Conservation (phyloP, 163 green algal species). For the Scenedesmus sp. region DNA sequence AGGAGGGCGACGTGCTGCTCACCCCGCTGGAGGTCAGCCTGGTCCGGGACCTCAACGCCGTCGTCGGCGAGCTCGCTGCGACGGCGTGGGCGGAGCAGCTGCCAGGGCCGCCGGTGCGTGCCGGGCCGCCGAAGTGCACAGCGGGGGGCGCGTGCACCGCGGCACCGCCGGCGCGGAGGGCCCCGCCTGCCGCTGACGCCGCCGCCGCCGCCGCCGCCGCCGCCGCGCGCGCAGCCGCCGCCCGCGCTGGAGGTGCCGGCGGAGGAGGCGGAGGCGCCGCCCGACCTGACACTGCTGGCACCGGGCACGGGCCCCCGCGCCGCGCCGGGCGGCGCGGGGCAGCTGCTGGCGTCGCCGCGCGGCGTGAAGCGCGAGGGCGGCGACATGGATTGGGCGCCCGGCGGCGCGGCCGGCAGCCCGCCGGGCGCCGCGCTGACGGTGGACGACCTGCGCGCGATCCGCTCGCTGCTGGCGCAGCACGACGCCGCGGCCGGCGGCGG, state of each 20-base stretch:
- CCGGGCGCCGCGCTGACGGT: not conserved
- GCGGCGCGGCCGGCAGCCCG: not conserved
- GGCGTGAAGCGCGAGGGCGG: too few species aligned
- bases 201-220: too few species aligned
- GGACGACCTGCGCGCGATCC: conserved; percentile 11
- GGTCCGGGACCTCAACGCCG: not conserved
- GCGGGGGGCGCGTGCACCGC: too few species aligned
- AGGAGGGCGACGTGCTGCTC: conserved; percentile 20
- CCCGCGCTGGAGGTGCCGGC: not conserved
- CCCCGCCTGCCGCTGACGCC: not conserved
- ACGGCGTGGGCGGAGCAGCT: not conserved
- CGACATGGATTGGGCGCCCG: too few species aligned
- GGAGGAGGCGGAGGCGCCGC: not conserved
- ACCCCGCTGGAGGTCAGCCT: conserved; percentile 30
- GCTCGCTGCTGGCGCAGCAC: not conserved
- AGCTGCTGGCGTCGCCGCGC: not conserved
- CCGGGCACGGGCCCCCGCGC: conserved; percentile 2
- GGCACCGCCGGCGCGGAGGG: too few species aligned
- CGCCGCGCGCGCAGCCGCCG: too few species aligned
- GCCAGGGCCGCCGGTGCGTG: not conserved
- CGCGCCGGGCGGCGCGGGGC: not conserved
- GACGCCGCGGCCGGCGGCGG: too few species aligned
- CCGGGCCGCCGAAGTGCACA: too few species aligned
- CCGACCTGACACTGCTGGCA: conserved; percentile 17
- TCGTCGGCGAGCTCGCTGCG: not conserved